Evolutionary conservation across 176 grass and related monocot genomes (phyloP), one percentile per base, ranked within the genome.

Genomic region (Lolium perenne): DNA sequence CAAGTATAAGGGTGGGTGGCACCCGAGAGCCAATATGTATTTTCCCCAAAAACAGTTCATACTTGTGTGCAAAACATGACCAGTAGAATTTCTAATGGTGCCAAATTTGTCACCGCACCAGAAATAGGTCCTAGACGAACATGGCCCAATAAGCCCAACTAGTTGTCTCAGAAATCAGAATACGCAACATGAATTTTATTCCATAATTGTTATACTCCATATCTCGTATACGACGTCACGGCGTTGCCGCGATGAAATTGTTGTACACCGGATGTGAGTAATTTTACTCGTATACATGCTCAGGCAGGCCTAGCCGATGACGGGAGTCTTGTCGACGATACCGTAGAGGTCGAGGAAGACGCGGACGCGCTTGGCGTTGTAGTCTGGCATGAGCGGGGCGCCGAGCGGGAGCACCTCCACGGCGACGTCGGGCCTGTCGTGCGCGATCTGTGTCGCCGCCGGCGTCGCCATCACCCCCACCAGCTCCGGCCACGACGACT

Each of bases 401-500:
- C 57, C 57, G n/a, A 10, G 57, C 8, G 57, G 57, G 57, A 60
- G 57, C 20, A 60, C 57, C 57, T 60, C 57, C 57, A 60, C 57
- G 57, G 57, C 57, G 57, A 60, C 57, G 57, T 60, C 57, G 20
- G 57, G 57, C 57, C 57, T 60, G 57, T 60, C 57, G 57, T 60
- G 57, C 57, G 57, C 57, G 57, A 60, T 60, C 20, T 60, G 57
- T 8, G 20, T 60, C 57, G 20, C 57, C 57, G 57, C 57, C 2
- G 57, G 57, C 57, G 57, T 60, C 57, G 57, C 57, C 57, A 22
- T 22, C 7, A 60, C 20, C 2, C 57, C 57, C 20, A 60, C 57
- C 57, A 60, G 57, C 57, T 60, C 57, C 57, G 57, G 57, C 57
- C 57, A 60, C n/a, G 57, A 60, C 57, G 57, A 60, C 57, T 60